Evolutionary conservation across 495 filamentous ascomycete genomes (phyloP), one percentile per base, ranked within the genome.

Genomic region (Penicillium paxilli): DNA sequence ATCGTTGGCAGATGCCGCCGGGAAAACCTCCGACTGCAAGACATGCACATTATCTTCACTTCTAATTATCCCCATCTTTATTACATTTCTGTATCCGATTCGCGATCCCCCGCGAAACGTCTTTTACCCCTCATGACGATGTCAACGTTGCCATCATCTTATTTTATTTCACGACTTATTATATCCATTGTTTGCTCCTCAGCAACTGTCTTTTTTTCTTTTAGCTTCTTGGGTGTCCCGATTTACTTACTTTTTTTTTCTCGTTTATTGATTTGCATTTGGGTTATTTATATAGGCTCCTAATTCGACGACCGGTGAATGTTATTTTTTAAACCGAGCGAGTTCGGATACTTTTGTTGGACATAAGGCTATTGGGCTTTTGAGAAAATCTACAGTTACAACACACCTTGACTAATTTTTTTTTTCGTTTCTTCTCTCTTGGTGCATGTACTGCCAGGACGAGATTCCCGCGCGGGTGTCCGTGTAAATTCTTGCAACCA

Each of bases 211-310:
- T 51, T 52, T 60, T 57, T n/a, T 23, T 59, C 26, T 49, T 52
- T 66, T 55, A 53, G 26, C 53, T 64, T 59, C 23, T 57, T 68
- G 52, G 61, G 63, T 67, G 67, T 66, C 56, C 55, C 19, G 57
- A n/a, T n/a, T n/a, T n/a, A n/a, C n/a, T n/a, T n/a, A n/a, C n/a
- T n/a, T 51, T 57, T 30, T 46, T 47, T 26, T 53, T 11, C 48
- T 53, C 33, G 33, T 57, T n/a, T 53, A 38, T 44, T 58, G 40
- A 17, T 67, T 47, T 52, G 57, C 60, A 64, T 57, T n/a, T 55
- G 57, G 48, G 52, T 42, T 49, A 55, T 64, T 49, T 42, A 46
- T 53, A 58, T 28, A 8, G 40, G 40, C 23, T 42, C 40, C 40
- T 42, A 42, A 59, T 55, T 62, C 44, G 57, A 62, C 19, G 55